Conservation (phyloP, 495 filamentous ascomycete species). For the Evansstolkia leycettana region DNA sequence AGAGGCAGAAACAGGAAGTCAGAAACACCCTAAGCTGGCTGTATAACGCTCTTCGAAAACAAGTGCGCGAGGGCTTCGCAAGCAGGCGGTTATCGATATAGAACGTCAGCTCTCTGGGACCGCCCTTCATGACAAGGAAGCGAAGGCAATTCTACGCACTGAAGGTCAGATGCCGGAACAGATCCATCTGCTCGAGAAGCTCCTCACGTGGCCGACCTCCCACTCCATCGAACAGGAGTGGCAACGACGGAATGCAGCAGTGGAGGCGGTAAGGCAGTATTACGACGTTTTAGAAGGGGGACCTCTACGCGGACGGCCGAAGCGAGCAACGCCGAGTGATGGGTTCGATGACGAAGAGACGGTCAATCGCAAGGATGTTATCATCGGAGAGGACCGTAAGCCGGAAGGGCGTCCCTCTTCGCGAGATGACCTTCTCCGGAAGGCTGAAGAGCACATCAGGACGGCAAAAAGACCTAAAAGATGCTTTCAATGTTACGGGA, state of each 20-base stretch:
- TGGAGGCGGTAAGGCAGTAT: constrained; percentile 9
- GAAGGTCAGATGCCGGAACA: constrained; percentile 13
- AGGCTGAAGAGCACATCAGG: constrained; percentile 6
- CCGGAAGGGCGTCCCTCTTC: constrained; percentile 2
- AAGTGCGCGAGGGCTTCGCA: constrained; percentile 10
- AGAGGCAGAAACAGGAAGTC: constrained; percentile 7
- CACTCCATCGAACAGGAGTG: constrained; percentile 13
- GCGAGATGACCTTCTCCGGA: constrained; percentile 3
- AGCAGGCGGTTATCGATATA: constrained; percentile 14
- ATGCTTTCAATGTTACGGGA: constrained; percentile 11
- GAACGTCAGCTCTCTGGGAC: constrained; percentile 11
- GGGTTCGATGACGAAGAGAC: background rate
- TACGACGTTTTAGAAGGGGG: constrained; percentile 13
- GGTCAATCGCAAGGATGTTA: background rate
- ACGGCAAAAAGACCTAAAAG: constrained; percentile 1
- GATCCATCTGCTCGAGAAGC: constrained; percentile 14
- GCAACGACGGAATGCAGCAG: constrained; percentile 11
- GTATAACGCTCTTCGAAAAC: constrained; percentile 7
- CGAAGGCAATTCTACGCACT: constrained; percentile 9
- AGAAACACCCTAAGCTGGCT: constrained; percentile 9
- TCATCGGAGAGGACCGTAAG: background rate
- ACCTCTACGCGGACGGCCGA: constrained; percentile 12
- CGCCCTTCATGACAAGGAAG: constrained; percentile 10
- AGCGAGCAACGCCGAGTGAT: constrained; percentile 9
- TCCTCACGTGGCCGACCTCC: constrained; percentile 17